These are phyloP conservation scores for Aspergillus ustus DNA, from an alignment of 2,329 filamentous ascomycete genomes.

Conservation along the genomic window DNA sequence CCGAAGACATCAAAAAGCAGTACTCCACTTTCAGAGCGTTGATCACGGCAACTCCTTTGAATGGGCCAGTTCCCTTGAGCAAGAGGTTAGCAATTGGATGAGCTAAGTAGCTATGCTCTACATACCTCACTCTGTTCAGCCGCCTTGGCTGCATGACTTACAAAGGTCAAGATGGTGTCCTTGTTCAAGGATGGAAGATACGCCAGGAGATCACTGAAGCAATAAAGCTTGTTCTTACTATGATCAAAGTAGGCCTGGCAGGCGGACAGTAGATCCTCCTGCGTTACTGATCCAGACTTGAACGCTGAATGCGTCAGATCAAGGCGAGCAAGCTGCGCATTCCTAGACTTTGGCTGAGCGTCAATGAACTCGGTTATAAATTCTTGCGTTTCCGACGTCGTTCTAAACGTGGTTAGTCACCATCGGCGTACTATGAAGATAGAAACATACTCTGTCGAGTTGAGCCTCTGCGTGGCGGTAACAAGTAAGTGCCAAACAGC, in stretches of 20 bases:
- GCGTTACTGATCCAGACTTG: slow-evolving; percentile 30
- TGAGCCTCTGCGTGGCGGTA: slow-evolving; percentile 36
- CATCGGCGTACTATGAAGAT: neutral
- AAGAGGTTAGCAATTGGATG: neutral
- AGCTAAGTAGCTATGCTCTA: neutral
- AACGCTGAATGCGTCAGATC: slow-evolving; percentile 35
- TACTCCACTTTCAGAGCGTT: slow-evolving; percentile 52
- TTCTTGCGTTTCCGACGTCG: slow-evolving; percentile 33
- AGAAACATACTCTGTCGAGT: slow-evolving; percentile 39
- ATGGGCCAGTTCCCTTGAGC: slow-evolving; percentile 27
- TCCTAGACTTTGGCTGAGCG: slow-evolving; percentile 45
- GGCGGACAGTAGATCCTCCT: slow-evolving; percentile 40
- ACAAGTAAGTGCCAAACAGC: slow-evolving; percentile 51
- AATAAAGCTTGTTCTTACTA: slow-evolving; percentile 50
- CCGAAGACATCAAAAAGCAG: slow-evolving; percentile 42
- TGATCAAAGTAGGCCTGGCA: slow-evolving; percentile 48
- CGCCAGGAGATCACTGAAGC: slow-evolving; percentile 49
- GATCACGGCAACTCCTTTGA: slow-evolving; percentile 39
- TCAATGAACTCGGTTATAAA: slow-evolving; percentile 42
- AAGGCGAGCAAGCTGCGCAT: slow-evolving; percentile 45
- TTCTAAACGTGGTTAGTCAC: slow-evolving; percentile 31
- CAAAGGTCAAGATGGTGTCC: slow-evolving; percentile 30
- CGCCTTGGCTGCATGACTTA: slow-evolving; percentile 30
- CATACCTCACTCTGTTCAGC: slow-evolving; percentile 32
- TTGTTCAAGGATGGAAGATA: slow-evolving; percentile 39